Evolutionary conservation across 202 grass and related monocot species (phyloP).

Genomic region (Tripidium arundinaceum): DNA sequence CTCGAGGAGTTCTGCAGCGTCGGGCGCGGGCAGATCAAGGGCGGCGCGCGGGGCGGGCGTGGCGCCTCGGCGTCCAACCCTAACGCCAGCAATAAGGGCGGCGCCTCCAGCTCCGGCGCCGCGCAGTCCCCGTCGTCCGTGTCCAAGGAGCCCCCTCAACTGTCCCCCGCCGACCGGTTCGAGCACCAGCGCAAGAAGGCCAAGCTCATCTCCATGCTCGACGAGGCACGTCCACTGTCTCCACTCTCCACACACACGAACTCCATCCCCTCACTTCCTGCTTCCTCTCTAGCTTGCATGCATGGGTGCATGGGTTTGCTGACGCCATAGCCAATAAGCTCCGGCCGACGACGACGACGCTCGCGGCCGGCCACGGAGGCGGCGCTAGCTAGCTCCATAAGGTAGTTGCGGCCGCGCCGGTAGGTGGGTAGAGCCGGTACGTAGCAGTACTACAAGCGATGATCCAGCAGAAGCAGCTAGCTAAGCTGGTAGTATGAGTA

Average conservation of each 20-base stretch:
- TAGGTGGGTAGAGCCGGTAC: conserved; percentile 19
- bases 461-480: neutral
- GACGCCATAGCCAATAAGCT: neutral
- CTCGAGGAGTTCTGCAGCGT: conserved; percentile 98
- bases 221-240: conserved; percentile 71
- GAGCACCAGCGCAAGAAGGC: conserved; percentile 97
- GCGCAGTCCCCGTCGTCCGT: conserved; percentile 56
- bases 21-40: conserved; percentile 65
- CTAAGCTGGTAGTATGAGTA: neutral
- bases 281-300: neutral
- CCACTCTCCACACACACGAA: neutral
- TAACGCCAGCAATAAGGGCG: conserved; percentile 40
- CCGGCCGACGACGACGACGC: neutral
- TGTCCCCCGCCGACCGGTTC: conserved; percentile 89
- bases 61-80: conserved; percentile 45
- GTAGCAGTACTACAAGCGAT: neutral
- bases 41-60: conserved; percentile 22
- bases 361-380: neutral
- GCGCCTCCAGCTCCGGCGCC: conserved; percentile 56
- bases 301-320: conserved; percentile 28
- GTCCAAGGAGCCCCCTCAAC: conserved; percentile 56
- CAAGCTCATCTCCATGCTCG: conserved; percentile 99
- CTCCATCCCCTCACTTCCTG: neutral
- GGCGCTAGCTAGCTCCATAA: neutral
- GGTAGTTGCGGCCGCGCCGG: conserved; percentile 22